phyloP scores from a whole-genome alignment of 352 stramenopile genomes.

The Pythium vanterpoolii region DNA sequence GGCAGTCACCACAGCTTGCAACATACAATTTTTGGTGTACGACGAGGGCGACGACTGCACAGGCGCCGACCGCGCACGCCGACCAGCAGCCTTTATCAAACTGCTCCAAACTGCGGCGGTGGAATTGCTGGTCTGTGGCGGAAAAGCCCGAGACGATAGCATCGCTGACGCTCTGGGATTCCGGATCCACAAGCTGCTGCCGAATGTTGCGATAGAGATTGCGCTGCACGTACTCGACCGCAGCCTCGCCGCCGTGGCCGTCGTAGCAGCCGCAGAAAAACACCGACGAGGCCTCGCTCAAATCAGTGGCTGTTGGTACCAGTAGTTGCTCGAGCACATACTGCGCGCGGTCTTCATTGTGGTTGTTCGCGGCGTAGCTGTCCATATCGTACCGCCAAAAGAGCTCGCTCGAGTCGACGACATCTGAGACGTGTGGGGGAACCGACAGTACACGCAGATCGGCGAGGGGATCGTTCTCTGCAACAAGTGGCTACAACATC shows the following conservation, averaged over 20 bases:
- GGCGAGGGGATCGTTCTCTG: conserved; percentile 39
- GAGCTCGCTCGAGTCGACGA: conserved; percentile 33
- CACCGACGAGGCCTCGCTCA: conserved; percentile 22
- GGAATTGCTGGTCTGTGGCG: conserved; percentile 60
- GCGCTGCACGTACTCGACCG: conserved; percentile 65
- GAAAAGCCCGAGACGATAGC: conserved; percentile 57
- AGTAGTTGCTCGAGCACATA: conserved; percentile 42
- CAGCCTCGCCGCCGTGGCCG: conserved; percentile 58
- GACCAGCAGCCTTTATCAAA: conserved; percentile 56
- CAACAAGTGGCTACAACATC: conserved; percentile 22
- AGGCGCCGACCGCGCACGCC: conserved; percentile 60
- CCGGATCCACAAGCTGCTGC: conserved; percentile 25
- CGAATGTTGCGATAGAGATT: conserved; percentile 62
- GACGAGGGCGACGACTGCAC: conserved; percentile 53
- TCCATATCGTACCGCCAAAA: conserved; percentile 73
- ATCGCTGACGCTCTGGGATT: conserved; percentile 31
- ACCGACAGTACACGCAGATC: conserved; percentile 48
- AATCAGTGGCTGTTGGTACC: not conserved
- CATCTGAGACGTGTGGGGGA: conserved; percentile 48
- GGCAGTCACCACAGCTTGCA: conserved; percentile 62
- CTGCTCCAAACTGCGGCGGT: conserved; percentile 42
- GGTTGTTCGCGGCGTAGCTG: conserved; percentile 61
- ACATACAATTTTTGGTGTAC: conserved; percentile 55
- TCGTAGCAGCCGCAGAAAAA: conserved; percentile 79
- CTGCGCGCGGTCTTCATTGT: conserved; percentile 64